Evolutionary conservation across 352 stramenopile species (phyloP).

Genomic region (Phytophthora uliginosa): DNA sequence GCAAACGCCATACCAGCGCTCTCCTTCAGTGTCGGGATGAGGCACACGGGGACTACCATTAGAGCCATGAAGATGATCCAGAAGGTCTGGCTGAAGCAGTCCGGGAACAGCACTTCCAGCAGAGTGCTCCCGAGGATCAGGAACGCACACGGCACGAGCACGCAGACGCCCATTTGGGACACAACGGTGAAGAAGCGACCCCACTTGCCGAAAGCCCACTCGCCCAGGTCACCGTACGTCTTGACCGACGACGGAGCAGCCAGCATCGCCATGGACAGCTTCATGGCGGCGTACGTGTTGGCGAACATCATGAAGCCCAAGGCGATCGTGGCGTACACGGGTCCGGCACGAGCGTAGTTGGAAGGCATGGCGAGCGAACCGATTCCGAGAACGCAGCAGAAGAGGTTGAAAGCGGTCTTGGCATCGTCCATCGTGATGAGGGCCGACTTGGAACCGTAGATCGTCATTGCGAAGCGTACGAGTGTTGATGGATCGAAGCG

Average conservation of each 20-base stretch:
- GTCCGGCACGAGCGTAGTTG: slow-evolving; percentile 31
- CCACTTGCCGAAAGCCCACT: slow-evolving; percentile 32
- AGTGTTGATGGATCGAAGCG: background rate
- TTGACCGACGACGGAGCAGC: slow-evolving; percentile 31
- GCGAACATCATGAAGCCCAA: slow-evolving; percentile 35
- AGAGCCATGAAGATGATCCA: slow-evolving; percentile 41
- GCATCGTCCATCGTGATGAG: slow-evolving; percentile 20
- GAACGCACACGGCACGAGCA: slow-evolving; percentile 29
- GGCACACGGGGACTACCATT: slow-evolving; percentile 21
- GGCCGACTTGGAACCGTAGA: background rate
- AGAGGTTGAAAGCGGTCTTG: slow-evolving; percentile 37
- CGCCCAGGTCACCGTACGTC: slow-evolving; percentile 29
- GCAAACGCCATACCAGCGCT: slow-evolving; percentile 21
- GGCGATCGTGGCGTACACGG: slow-evolving; percentile 24
- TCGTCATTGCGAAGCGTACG: background rate
- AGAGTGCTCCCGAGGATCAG: slow-evolving; percentile 27
- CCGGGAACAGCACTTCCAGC: slow-evolving; percentile 28
- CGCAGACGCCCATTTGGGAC: slow-evolving; percentile 33
- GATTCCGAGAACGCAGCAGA: slow-evolving; percentile 30
- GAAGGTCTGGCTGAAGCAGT: slow-evolving; percentile 36
- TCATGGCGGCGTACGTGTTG: slow-evolving; percentile 35
- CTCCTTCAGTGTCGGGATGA: slow-evolving; percentile 35
- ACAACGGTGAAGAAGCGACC: slow-evolving; percentile 30
- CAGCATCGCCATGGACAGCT: slow-evolving; percentile 32
- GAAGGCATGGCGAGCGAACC: slow-evolving; percentile 32